Base-by-base conservation (phyloP, 192 early-diverging fungal species). In the Coemansia sp. region DNA sequence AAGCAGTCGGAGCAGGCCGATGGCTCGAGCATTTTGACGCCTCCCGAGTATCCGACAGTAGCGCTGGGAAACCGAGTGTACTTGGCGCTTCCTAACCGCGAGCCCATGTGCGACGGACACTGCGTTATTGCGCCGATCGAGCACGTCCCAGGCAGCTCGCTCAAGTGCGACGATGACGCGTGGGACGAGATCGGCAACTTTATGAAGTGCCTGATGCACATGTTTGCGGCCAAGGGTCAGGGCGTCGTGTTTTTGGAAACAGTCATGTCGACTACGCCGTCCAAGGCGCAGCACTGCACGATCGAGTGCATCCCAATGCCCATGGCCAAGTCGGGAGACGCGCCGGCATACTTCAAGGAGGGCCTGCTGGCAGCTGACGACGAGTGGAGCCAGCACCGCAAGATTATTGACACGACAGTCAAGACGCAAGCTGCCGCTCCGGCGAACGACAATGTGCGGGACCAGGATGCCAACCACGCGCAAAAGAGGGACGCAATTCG, bases 181-280 rank as follows among this genome's bases (percentile, higher is more conserved):
- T 98, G 96, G 96, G 91, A 91, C 49, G 97, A 99, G 73, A 94
- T 99, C 35, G 68, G 87, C 69, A 99, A 98, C 68, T 99, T 99
- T 77, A 90, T 94, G 89, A 99, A 99, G 68, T 94, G 90, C 67
- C 74, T 99, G 42, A 90, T 95, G 53, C 88, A 86, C 58, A 96
- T 97, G 93, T 93, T 93, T 75, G 89, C 86, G 10, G 90, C 77
- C 6, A 63, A 87, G 35, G 83, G 86, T 27, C 80, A 87, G 62
- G 87, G 87, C 15, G 88, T 92, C 1, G 73, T 98, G 6, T 99
- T 99, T 83, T 86, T 94, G 66, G 97, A 99, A 63, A 92, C 94
- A 4, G 94, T 96, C 1, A 84, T 90, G n/a, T 88, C 91, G 38
- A 77, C 91, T 24, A 85, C 84, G 39, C 86, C 87, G 58, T 87